A percentile compares a stretch with the other conserved stretches of the same genome.
phyloP scores from a whole-genome alignment of 164 flowering plant species.

The Aristolochia fimbriata region DNA sequence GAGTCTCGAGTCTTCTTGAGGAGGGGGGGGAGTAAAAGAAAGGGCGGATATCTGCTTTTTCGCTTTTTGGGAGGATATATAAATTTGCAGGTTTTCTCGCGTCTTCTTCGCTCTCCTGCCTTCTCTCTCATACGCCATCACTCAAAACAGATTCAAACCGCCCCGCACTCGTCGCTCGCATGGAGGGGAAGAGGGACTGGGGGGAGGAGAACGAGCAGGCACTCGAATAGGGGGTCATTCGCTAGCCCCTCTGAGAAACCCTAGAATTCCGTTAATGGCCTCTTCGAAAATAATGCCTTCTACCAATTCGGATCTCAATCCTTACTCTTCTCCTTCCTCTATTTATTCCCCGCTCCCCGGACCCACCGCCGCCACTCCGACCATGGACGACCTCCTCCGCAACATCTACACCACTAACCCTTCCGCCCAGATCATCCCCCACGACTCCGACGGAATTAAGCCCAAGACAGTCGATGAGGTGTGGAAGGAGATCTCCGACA shows the following conservation, averaged over 20 bases:
- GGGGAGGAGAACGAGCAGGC: no score
- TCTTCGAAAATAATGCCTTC: constrained; percentile 14
- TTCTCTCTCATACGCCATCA: no score
- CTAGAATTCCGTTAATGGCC: constrained; percentile 9
- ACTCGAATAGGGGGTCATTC: no score
- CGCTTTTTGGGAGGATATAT: no score
- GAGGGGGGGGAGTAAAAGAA: no score
- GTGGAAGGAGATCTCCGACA: constrained; percentile 46
- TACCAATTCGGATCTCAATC: constrained; percentile 40
- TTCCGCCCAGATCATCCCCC: constrained; percentile 15
- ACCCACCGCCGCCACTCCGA: constrained; percentile 18
- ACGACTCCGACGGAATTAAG: neutral
- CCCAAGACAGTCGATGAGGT: constrained; percentile 38
- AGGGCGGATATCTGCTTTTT: no score
- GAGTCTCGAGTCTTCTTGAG: no score
- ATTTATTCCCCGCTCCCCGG: constrained; percentile 34
- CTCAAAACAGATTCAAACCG: no score
- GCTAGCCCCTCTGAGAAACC: neutral
- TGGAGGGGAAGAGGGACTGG: no score
- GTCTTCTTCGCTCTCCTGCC: no score
- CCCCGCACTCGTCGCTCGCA: no score
- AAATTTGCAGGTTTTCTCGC: no score
- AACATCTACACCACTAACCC: constrained; percentile 24
- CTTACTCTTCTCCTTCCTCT: constrained; percentile 20
- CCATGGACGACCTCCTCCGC: constrained; percentile 38